These are phyloP conservation scores for Backusella tarrabulga DNA, from an alignment of 192 early-diverging fungal species.

Conservation along the genomic window DNA sequence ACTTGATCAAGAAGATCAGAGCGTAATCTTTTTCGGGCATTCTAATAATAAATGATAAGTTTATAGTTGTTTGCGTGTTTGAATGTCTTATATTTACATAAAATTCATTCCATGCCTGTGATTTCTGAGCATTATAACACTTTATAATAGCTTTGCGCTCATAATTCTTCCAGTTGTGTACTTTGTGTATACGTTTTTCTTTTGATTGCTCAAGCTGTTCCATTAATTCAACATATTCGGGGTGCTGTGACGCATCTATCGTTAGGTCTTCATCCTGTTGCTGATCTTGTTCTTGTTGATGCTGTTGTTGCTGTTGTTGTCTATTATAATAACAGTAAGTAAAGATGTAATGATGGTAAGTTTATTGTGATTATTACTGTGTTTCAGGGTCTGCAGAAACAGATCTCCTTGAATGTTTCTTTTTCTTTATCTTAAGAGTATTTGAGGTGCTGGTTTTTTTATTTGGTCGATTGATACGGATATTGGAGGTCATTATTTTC, in stretches of 20 bases:
- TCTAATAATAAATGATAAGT: not conserved
- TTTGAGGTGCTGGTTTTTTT: not conserved
- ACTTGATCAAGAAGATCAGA: conserved; percentile 11
- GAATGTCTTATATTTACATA: not conserved
- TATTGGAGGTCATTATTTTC: not conserved
- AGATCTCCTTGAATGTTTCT: not conserved
- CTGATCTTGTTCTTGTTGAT: not conserved
- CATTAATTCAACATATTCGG: conserved; percentile 12
- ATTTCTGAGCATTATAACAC: conserved; percentile 13
- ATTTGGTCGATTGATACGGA: not conserved
- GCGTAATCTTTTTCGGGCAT: not conserved
- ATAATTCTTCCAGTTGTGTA: not conserved
- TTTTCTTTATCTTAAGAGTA: not conserved
- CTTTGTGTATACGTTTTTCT: not conserved
- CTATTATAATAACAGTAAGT: not conserved
- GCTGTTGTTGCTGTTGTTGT: not conserved
- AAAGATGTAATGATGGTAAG: not conserved
- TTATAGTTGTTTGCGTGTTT: not conserved
- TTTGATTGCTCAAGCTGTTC: conserved; percentile 9
- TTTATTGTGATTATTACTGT: not conserved
- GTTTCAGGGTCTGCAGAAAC: conserved; percentile 1
- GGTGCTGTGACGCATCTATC: conserved; percentile 4
- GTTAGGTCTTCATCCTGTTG: not conserved
- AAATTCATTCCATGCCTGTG: conserved; percentile 16
- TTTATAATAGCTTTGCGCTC: not conserved